These are phyloP conservation scores for Hanseniaspora lachancei DNA, from an alignment of 805 yeast genomes.

Conservation along the genomic window DNA sequence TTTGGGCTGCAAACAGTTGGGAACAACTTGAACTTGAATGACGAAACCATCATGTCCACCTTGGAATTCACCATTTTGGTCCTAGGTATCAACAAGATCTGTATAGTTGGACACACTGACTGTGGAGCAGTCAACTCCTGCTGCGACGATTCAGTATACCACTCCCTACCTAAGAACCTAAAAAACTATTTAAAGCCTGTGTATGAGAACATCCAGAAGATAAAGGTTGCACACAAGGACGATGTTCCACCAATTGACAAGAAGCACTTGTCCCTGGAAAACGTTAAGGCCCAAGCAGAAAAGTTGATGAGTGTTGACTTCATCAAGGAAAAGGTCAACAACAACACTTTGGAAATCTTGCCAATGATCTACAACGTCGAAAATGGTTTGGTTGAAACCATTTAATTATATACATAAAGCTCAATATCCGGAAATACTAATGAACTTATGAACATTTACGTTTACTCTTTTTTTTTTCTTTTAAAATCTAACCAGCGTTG, in stretches of 20 bases:
- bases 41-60: constrained; percentile 61
- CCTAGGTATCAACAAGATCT: constrained; percentile 62
- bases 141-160: constrained; percentile 31
- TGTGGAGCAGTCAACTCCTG: constrained; percentile 90
- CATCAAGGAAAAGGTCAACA: constrained; percentile 50
- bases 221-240: constrained; percentile 33
- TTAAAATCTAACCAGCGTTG: too few species aligned
- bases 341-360: constrained; percentile 58
- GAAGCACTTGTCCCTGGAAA: constrained; percentile 56
- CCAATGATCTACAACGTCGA: constrained; percentile 77
- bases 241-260: constrained; percentile 27
- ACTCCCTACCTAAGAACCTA: constrained; percentile 17
- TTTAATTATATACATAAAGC: constrained; percentile 14
- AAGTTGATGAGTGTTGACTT: constrained; percentile 43
- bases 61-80: constrained; percentile 80
- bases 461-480: too few species aligned
- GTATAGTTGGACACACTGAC: constrained; percentile 88
- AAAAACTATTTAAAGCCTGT: constrained; percentile 43
- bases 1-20: constrained; percentile 85
- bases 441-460: background rate
- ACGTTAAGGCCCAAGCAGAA: constrained; percentile 59
- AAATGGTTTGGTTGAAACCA: constrained; percentile 46
- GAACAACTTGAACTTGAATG: constrained; percentile 54
- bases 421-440: constrained; percentile 10
- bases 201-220: constrained; percentile 53